Base-by-base conservation (phyloP, 2,329 filamentous ascomycete genomes). In the Arachnomyces sp. region DNA sequence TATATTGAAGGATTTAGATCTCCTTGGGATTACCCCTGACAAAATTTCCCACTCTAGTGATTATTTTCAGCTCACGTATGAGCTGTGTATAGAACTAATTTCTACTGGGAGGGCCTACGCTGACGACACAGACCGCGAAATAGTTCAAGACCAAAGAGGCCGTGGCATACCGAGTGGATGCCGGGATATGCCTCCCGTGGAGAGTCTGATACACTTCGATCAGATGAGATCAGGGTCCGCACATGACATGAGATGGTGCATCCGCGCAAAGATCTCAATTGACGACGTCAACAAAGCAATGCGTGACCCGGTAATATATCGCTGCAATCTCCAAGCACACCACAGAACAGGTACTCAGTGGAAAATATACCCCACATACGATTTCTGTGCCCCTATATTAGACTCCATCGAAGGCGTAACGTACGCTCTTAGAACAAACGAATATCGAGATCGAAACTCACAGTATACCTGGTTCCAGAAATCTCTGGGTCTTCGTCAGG, bases 271-370 rank as follows among this genome's bases (percentile, higher is more conserved):
- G 71, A 81, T 94, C 50, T 85, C 83, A 2, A 77, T 82, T 51
- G 82, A 89, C 63, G 82, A 87, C 65, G 82, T 82, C 49, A 94
- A 94, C 70, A 89, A 88, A 64, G 84, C 87, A 37, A 80, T 94
- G 75, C 75, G 87, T 45, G 87, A 94, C 61, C 88, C 88, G n/a
- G 85, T 94, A 63, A 88, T 94, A 60, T 94, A 92, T 71, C 79
- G 88, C 46, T 93, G 84, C 74, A 90, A 89, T 50, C 68, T 73
- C 4, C 58, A 70, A 43, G 55, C 64, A n/a, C 73, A 76, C 49
- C 72, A 75, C 54, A 68, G 73, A 34, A 76, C 72, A 7, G 72
- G 72, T 25, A 61, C 57, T 39, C 70, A 64, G 37, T 76, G 73
- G 71, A 76, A 76, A 54, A 70, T 74, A 49, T 76, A 76, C 54